A percentile compares a stretch with the other conserved stretches of the same genome.
These are phyloP conservation scores for Macadamia tetraphylla DNA, from an alignment of 164 flowering plant species.

Conservation along the genomic window DNA sequence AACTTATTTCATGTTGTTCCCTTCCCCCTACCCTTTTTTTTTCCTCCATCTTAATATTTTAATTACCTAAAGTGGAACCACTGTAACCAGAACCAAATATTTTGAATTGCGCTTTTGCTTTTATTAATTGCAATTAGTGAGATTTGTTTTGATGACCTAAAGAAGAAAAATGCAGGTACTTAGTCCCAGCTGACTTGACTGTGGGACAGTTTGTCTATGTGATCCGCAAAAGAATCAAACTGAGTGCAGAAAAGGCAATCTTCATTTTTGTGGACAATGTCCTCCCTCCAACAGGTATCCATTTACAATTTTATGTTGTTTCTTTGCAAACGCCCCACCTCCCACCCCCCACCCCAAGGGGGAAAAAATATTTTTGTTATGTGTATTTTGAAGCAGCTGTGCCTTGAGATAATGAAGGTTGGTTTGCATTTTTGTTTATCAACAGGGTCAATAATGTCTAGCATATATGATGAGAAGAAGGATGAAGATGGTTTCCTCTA, in stretches of 20 bases:
- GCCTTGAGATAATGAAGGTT: neutral
- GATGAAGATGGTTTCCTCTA: slow-evolving; percentile 21
- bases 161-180: slow-evolving; percentile 45
- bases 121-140: too few species aligned
- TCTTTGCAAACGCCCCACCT: too few species aligned
- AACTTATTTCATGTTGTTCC: too few species aligned
- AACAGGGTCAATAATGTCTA: neutral
- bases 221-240: slow-evolving; percentile 75
- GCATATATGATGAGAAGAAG: slow-evolving; percentile 15
- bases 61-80: too few species aligned
- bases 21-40: too few species aligned
- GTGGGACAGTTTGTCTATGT: slow-evolving; percentile 88
- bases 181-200: slow-evolving; percentile 20
- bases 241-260: slow-evolving; percentile 81
- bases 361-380: too few species aligned
- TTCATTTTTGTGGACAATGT: slow-evolving; percentile 23
- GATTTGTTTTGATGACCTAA: neutral
- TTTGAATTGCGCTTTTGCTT: too few species aligned
- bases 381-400: too few species aligned
- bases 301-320: too few species aligned
- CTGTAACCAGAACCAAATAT: too few species aligned
- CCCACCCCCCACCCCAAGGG: too few species aligned
- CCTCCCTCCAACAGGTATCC: slow-evolving; percentile 51
- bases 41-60: too few species aligned
- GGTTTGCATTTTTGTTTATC: neutral